Conservation (phyloP, 192 early-diverging fungal species). For the Backusella mclennaniae region DNA sequence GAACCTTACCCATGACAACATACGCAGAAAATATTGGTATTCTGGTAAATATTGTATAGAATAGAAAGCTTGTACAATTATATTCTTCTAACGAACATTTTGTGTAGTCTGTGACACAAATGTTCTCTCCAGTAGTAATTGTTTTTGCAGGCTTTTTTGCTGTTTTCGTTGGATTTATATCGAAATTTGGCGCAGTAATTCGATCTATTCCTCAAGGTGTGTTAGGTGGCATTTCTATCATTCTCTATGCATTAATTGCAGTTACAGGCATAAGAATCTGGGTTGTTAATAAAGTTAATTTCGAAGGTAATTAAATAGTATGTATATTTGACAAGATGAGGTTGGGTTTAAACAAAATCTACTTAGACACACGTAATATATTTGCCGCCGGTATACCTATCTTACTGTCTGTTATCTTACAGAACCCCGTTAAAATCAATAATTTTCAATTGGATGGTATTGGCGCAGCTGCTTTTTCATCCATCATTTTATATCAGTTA, state of each 20-base stretch:
- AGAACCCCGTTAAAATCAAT: conserved; percentile 22
- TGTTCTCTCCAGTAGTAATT: conserved; percentile 54
- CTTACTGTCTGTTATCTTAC: conserved; percentile 37
- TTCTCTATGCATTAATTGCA: conserved; percentile 50
- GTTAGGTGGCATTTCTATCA: conserved; percentile 47
- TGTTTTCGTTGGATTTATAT: conserved; percentile 49
- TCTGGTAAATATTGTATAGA: conserved; percentile 12
- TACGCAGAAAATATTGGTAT: conserved; percentile 62
- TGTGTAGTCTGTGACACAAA: conserved; percentile 41
- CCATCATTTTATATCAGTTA: conserved; percentile 40
- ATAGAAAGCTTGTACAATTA: too few relatives aligned
- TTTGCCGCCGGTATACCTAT: conserved; percentile 46
- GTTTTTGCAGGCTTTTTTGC: conserved; percentile 45
- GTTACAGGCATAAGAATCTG: conserved; percentile 53
- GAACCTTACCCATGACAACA: conserved; percentile 51
- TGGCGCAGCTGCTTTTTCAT: conserved; percentile 37
- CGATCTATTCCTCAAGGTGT: conserved; percentile 50
- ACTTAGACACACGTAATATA: conserved; percentile 44
- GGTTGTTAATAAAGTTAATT: conserved; percentile 48
- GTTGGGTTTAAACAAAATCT: background rate
- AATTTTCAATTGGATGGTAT: conserved; percentile 43
- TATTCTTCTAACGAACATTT: background rate
- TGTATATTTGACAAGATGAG: too few relatives aligned
- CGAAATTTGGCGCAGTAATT: conserved; percentile 54
- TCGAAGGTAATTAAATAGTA: conserved; percentile 19